Percentiles rank a stretch among this genome's conserved stretches.
These are phyloP conservation scores for Chamaenerion angustifolium DNA, from an alignment of 345 rosid species.

Conservation along the genomic window DNA sequence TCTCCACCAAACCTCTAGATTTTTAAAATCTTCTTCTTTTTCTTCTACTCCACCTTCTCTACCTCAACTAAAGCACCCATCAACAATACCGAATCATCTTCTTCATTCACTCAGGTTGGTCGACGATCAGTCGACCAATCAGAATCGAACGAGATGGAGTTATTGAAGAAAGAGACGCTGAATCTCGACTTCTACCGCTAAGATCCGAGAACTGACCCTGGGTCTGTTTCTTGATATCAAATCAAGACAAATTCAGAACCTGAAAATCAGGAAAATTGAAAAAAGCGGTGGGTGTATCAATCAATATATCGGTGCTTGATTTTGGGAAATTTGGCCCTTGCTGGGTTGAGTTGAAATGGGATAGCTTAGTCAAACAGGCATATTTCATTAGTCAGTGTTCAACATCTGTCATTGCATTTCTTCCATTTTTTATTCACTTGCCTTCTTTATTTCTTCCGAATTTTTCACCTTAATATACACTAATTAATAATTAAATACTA, in stretches of 20 bases:
- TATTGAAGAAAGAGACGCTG: neutral
- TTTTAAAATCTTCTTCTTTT: neutral
- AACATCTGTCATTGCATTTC: neutral
- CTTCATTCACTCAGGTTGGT: neutral
- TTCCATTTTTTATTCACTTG: neutral
- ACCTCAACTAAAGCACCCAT: neutral
- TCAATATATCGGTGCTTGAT: neutral
- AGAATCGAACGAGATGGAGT: neutral
- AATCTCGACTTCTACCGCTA: too few relatives aligned
- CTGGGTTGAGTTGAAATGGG: neutral
- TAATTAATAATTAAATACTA: too few relatives aligned
- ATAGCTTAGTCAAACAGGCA: conserved; percentile 1
- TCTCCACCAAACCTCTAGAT: neutral
- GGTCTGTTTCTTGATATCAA: too few relatives aligned
- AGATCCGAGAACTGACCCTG: too few relatives aligned
- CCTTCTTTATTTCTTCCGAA: too few relatives aligned
- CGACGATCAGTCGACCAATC: neutral
- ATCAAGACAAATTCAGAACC: too few relatives aligned
- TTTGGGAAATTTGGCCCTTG: neutral
- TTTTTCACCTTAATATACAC: too few relatives aligned
- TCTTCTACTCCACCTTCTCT: neutral
- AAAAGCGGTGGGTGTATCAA: neutral
- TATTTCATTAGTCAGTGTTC: neutral
- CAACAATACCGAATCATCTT: neutral
- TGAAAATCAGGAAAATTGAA: neutral